Evolutionary conservation across 2,329 filamentous ascomycete genomes (phyloP).

Genomic region (Alternaria brassicae): DNA sequence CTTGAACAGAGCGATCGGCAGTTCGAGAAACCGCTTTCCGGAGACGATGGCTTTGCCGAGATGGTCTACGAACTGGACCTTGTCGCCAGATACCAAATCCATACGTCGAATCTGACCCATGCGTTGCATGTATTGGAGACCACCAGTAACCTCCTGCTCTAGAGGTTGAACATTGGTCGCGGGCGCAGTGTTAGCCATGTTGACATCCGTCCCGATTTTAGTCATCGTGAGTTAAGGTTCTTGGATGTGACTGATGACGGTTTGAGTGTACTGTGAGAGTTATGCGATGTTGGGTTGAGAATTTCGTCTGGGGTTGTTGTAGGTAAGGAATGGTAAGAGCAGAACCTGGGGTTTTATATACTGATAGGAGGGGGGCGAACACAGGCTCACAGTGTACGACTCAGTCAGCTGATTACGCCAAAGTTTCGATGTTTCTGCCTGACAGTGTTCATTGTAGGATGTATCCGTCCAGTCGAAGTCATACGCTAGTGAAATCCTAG

Average conservation of each 20-base stretch:
- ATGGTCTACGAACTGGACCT: background rate
- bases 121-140: background rate
- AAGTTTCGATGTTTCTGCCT: background rate
- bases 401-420: background rate
- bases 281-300: background rate
- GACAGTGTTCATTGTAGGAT: background rate
- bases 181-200: background rate
- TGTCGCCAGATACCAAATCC: background rate
- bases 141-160: background rate
- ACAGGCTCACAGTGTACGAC: background rate
- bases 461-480: too few relatives aligned
- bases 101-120: background rate
- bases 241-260: too few relatives aligned
- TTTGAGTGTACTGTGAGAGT: background rate
- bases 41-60: background rate
- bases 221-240: background rate
- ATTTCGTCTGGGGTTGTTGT: background rate
- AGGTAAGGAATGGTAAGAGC: background rate
- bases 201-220: background rate
- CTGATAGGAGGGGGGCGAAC: background rate
- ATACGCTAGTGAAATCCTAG: too few relatives aligned
- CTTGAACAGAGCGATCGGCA: background rate
- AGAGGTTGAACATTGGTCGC: background rate
- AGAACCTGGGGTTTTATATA: background rate
- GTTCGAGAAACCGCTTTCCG: background rate